Evolutionary conservation across 176 grass and related monocot species (phyloP).

Genomic region (Dactylis glomerata): DNA sequence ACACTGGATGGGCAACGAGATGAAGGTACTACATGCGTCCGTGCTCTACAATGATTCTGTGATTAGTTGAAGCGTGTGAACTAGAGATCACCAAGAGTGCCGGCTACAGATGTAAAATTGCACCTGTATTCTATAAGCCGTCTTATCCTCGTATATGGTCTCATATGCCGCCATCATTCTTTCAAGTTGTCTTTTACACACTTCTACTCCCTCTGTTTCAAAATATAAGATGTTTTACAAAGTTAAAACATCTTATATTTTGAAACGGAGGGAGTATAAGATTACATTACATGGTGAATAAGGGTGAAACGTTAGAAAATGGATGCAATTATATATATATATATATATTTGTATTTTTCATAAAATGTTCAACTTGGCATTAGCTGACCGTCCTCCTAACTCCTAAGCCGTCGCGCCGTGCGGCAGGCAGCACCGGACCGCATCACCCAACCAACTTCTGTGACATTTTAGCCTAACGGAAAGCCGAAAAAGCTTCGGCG

Average conservation of each 20-base stretch:
- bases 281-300: no score
- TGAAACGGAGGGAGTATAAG: no score
- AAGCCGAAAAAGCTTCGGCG: background rate
- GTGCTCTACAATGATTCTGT: background rate
- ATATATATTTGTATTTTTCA: no score
- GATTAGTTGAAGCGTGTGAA: background rate
- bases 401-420: background rate
- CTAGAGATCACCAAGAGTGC: background rate
- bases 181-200: background rate
- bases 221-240: no score
- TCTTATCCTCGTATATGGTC: background rate
- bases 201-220: no score
- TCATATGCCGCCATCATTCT: background rate
- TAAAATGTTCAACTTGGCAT: no score
- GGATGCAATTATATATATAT: no score
- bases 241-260: no score
- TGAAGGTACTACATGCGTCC: background rate
- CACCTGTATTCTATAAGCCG: background rate
- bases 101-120: background rate
- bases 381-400: no score
- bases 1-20: background rate
- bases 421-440: background rate
- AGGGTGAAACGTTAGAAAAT: no score
- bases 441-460: background rate
- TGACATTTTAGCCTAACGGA: background rate